A percentile compares a stretch with the other conserved stretches of the same genome.
Evolutionary conservation across 2,329 filamentous ascomycete genomes (phyloP).

Genomic region (Epichloe sibirici): DNA sequence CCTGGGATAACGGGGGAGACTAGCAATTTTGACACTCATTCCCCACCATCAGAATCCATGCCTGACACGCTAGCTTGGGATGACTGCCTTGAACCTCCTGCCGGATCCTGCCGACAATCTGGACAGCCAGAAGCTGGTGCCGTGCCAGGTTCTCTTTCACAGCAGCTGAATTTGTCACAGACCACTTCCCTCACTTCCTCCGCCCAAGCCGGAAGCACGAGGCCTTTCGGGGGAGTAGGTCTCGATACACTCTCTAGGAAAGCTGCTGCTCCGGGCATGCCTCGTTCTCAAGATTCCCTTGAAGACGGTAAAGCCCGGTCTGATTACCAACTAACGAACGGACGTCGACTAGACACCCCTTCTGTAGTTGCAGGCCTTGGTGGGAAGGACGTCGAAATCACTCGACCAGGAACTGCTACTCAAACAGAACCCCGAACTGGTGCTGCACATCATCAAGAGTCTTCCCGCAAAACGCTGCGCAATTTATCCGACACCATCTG

Average conservation of each 20-base stretch:
- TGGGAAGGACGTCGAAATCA: conserved; percentile 5
- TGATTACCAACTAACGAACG: conserved; percentile 8
- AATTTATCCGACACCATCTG: conserved; percentile 41
- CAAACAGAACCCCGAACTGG: conserved; percentile 16
- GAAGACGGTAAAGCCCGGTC: conserved; percentile 8
- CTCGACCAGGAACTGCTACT: conserved; percentile 12
- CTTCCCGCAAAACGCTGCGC: conserved; percentile 27
- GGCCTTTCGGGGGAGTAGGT: conserved; percentile 44
- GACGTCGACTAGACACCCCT: conserved; percentile 11
- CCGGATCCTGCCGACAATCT: conserved; percentile 9
- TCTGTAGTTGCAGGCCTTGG: conserved; percentile 14
- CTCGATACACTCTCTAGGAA: conserved; percentile 32
- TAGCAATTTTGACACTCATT: conserved; percentile 14
- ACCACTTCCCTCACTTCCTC: conserved; percentile 41
- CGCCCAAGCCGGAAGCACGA: conserved; percentile 35
- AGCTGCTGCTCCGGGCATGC: conserved; percentile 13
- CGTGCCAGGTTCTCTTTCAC: conserved; percentile 35
- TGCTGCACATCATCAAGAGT: conserved; percentile 8
- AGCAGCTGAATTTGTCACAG: conserved; percentile 40
- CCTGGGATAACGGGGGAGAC: conserved; percentile 15
- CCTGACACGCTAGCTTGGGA: conserved; percentile 46
- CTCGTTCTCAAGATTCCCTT: conserved; percentile 20
- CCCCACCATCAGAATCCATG: conserved; percentile 28
- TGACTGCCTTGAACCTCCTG: conserved; percentile 28
- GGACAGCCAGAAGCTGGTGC: conserved; percentile 7